These are phyloP conservation scores for Phyllosticta citribraziliensis DNA, from an alignment of 2,329 filamentous ascomycete species.

Conservation along the genomic window DNA sequence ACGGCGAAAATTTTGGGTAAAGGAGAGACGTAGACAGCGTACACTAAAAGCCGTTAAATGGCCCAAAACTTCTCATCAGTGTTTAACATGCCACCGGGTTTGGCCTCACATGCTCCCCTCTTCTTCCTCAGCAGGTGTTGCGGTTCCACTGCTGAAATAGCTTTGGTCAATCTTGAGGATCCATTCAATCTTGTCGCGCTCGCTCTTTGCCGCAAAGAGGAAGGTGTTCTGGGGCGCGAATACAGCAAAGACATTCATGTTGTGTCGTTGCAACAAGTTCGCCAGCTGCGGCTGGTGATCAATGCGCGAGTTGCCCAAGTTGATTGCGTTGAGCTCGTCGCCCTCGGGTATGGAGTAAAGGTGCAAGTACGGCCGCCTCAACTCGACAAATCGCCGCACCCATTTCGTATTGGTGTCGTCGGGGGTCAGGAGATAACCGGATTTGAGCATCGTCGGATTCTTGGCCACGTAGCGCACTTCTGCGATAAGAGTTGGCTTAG, in stretches of 20 bases:
- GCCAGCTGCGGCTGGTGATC: conserved; percentile 87
- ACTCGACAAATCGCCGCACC: conserved; percentile 87
- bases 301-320: conserved; percentile 78
- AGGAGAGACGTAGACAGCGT: neutral
- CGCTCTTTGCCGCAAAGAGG: conserved; percentile 81
- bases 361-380: conserved; percentile 84
- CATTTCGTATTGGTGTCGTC: conserved; percentile 74
- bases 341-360: conserved; percentile 77
- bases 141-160: conserved; percentile 37
- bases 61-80: neutral
- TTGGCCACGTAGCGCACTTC: conserved; percentile 71
- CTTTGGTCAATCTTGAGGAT: conserved; percentile 90
- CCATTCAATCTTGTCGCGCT: conserved; percentile 94
- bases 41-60: neutral
- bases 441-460: conserved; percentile 63
- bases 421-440: conserved; percentile 78
- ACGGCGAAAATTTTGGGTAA: neutral
- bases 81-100: neutral
- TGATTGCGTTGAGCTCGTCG: conserved; percentile 83
- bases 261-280: conserved; percentile 47
- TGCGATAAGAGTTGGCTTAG: conserved; percentile 58
- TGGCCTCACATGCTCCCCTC: conserved; percentile 16
- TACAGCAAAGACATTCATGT: conserved; percentile 68
- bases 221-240: conserved; percentile 94
- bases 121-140: conserved; percentile 18